Base-by-base conservation (phyloP, 2,329 filamentous ascomycete genomes). In the Sporothrix curviconia region DNA sequence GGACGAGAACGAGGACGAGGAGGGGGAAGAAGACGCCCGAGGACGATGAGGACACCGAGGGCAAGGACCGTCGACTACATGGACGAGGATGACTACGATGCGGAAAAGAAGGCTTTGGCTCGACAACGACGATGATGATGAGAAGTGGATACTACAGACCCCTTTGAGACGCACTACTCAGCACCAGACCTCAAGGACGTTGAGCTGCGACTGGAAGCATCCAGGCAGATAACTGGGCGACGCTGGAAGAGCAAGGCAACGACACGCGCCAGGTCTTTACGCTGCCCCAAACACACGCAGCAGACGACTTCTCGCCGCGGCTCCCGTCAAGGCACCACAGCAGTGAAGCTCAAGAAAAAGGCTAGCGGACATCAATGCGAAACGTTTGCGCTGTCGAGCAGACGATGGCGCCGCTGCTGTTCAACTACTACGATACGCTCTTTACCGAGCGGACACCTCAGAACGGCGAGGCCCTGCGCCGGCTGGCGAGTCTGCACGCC, bases 101-200 rank as follows among this genome's bases (percentile, higher is more conserved):
- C 28, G 28, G 28, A 5, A 11, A 32, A 5, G 28, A 32, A 32
- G 28, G 28, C 11, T 11, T 32, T 5, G 28, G 70, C 74, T 55
- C 17, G 53, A 40, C 9, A 78, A 78, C 19, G 75, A 77, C 50
- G 79, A 81, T 43, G 76, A 80, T 14, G 76, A 79, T 49, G 76
- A 83, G 61, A 69, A 74, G 28, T 65, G 5, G 72, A 72, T 59
- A 62, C 71, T 1, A 68, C 70, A 6, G 89, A 95, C 69, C 87
- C 90, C 0, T 96, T 95, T 66, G 87, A 94, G 62, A 73, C 76
- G 7, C 92, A 96, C 71, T 95, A 95, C 68, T 82, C 83, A 34
- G 78, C 78, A 42, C 83, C 85, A 0, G 80, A 92, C 46, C 81
- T 87, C 50, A 76, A 78, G 6, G 71, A 79, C 42, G 72, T 90